Base-by-base conservation (phyloP, 176 grass and related monocot species). In the Otatea glauca region DNA sequence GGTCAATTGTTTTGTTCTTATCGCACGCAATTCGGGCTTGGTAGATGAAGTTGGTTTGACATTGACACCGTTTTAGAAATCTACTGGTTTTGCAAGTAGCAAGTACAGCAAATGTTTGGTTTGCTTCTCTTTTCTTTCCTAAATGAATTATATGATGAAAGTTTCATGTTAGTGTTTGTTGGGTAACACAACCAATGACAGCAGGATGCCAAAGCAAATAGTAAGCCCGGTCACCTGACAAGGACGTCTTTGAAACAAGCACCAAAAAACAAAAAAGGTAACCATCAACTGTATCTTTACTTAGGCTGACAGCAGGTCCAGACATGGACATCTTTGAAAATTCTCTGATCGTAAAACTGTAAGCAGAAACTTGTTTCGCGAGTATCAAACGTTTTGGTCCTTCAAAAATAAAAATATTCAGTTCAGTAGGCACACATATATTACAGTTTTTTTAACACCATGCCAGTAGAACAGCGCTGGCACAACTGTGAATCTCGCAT, bases 321-420 rank as follows among this genome's bases (percentile, higher is more conserved):
- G 41, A 62, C 2, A 80, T 12, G 45, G 1, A 42, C 41, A 42
- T 42, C 41, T 42, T 9, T 42, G 7, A 42, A 42, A 42, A 8
- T 9, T 42, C 1, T 42, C 7, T 42, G 41, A 42, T 42, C 41
- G 18, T 56, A 21, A 70, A 23, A 71, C 20, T 27, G 24, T 8
- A 49, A 70, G 13, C 42, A 42, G 32, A n/a, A 8, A 65, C 45
- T 73, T 14, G 61, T 58, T 79, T 35, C 37, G 63, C 35, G 21
- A 42, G 23, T 71, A 20, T 44, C 75, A 21, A 17, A 81, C 13
- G 76, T 53, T 86, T 81, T 81, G 12, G 47, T 80, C 55, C 49
- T 32, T 8, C 43, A 61, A 81, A 11, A 85, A 76, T 70, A 51
- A 4, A 66, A 54, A 64, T 63, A 85, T 18, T 62, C 53, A 61